A percentile compares a stretch with the other conserved stretches of the same genome.
phyloP scores from a whole-genome alignment of 441 rosid species.

The Brassica hybrid region DNA sequence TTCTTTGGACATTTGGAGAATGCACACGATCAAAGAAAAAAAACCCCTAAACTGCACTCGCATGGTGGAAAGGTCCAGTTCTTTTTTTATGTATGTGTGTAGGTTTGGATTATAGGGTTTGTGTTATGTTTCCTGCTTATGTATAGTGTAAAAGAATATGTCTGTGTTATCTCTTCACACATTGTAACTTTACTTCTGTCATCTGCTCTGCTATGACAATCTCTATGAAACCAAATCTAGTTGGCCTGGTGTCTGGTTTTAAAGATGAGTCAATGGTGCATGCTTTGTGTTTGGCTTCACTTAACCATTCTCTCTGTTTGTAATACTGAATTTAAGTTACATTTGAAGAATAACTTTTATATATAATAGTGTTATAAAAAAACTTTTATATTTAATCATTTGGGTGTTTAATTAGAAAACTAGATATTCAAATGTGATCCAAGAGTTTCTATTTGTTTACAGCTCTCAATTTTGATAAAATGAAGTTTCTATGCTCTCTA shows the following conservation, averaged over 20 bases:
- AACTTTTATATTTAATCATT: neutral
- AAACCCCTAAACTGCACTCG: slow-evolving; percentile 2
- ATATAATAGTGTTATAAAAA: neutral
- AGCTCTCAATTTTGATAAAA: neutral
- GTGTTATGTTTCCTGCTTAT: slow-evolving; percentile 29
- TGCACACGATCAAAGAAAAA: slow-evolving; percentile 15
- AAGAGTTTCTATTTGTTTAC: slow-evolving; percentile 23
- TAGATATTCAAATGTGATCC: neutral
- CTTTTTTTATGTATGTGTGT: neutral
- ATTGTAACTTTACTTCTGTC: slow-evolving; percentile 20
- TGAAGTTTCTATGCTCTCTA: slow-evolving; percentile 16
- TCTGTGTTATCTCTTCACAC: slow-evolving; percentile 29
- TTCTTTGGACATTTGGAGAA: slow-evolving; percentile 19
- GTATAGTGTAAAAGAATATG: slow-evolving; percentile 39
- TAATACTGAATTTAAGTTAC: slow-evolving; percentile 20
- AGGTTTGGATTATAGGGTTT: slow-evolving; percentile 20
- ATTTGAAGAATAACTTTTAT: slow-evolving; percentile 4
- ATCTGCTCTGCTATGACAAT: slow-evolving; percentile 29
- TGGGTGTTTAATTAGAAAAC: neutral
- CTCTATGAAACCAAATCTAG: slow-evolving; percentile 30
- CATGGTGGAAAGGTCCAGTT: slow-evolving; percentile 1
- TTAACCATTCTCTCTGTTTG: slow-evolving; percentile 14
- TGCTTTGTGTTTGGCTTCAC: slow-evolving; percentile 26
- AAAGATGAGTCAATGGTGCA: neutral
- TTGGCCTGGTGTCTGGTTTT: slow-evolving; percentile 28